phyloP scores from a whole-genome alignment of 1,284 basidiomycete species.

The Sporisorium exsertum region DNA sequence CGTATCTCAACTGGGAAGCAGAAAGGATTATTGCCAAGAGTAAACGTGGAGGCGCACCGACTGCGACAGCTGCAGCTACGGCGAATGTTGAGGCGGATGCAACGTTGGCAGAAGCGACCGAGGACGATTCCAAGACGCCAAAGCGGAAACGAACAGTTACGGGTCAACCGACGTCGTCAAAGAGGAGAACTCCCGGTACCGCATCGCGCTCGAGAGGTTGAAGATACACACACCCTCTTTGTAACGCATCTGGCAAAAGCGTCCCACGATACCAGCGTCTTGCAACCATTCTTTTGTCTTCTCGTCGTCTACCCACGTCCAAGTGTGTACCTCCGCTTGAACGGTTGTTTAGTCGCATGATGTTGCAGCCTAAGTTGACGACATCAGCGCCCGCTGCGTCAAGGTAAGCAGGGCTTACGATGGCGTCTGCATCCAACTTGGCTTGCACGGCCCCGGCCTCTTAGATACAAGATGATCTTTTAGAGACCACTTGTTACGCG shows the following conservation, averaged over 20 bases:
- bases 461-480: no score
- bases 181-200: slow-evolving; percentile 33
- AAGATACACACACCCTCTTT: not conserved
- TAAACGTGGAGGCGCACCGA: slow-evolving; percentile 17
- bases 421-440: no score
- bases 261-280: no score
- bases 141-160: slow-evolving; percentile 27
- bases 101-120: slow-evolving; percentile 1
- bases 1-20: slow-evolving; percentile 63
- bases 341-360: no score
- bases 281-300: not conserved
- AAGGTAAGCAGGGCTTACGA: no score
- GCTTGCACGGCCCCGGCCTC: no score
- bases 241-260: no score
- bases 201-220: slow-evolving; percentile 16
- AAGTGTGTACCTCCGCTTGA: no score
- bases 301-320: not conserved
- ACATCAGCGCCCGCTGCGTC: no score
- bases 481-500: no score
- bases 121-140: slow-evolving; percentile 34
- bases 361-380: no score
- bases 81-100: not conserved
- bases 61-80: not conserved
- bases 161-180: slow-evolving; percentile 29
- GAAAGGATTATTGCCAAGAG: slow-evolving; percentile 55